Evolutionary conservation across 805 yeast species (phyloP), one percentile per base, ranked within the genome.

Genomic region (Wickerhamiella vanderwaltii): DNA sequence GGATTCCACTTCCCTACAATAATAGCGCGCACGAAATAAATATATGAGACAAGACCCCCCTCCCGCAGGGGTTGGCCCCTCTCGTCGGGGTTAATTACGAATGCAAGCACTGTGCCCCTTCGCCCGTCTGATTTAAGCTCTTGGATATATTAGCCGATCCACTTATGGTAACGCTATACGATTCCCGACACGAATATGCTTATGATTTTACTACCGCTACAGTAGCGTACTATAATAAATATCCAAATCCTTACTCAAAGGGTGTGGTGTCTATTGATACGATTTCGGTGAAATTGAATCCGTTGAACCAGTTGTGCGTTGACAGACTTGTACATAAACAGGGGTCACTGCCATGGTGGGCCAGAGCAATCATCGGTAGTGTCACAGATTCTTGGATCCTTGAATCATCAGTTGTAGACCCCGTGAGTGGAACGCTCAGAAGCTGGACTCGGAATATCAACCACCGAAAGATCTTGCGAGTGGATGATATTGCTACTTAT

Each of bases 201-300:
- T 55, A 51, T 57, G 77, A 77, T 50, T 86, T 86, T 53, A 67
- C 68, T 38, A 79, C 88, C 0, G 84, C 82, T 3, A 69, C 85
- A 1, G 64, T 77, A 36, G 94, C 94, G 1, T 78, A 79, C 56
- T 77, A 83, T 61, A 77, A 76, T 61, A 65, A 79, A 50, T 78
- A 77, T 50, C 76, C 76, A 3, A 72, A 72, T 57, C 97, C 97
- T 2, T 86, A 69, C 57, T 78, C 95, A 13, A 65, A 73, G 7
- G 95, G 88, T 62, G 95, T 88, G 9, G 64, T 78, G 26, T 79
- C 94, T 6, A 76, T 75, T 20, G 97, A 87, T 57, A 81, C 94
- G 1, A 56, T 87, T 12, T 75, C 75, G 25, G 63, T 72, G 39
- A 58, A 64, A 46, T 65, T 84, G 15, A 84, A 79, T 47, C 48